phyloP scores from a whole-genome alignment of 495 filamentous ascomycete species.

The Chaetomium fimeti region DNA sequence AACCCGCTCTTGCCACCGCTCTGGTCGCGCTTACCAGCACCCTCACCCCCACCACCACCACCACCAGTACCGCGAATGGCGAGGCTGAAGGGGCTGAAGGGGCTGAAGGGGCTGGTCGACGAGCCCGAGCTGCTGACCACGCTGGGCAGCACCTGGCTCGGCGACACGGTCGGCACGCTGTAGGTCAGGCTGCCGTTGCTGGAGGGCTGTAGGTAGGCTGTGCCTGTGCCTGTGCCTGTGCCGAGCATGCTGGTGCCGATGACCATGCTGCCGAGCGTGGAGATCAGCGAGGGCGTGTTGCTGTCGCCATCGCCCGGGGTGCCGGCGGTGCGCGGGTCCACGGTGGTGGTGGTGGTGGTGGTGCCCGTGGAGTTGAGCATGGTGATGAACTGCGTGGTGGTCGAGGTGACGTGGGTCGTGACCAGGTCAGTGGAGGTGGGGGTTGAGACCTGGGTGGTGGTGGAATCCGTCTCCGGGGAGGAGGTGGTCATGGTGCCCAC shows the following conservation, averaged over 20 bases:
- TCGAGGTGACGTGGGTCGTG: not conserved
- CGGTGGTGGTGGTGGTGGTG: not conserved
- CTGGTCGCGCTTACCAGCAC: not conserved
- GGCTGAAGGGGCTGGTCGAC: too few relatives aligned
- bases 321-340: too few relatives aligned
- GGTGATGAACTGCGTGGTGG: not conserved
- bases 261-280: not conserved
- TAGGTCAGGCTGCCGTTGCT: constrained; percentile 16
- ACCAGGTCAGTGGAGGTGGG: not conserved
- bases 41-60: not conserved
- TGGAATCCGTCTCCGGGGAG: too few relatives aligned
- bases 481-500: not conserved
- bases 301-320: not conserved
- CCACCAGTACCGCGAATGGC: too few relatives aligned
- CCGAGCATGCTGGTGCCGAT: not conserved
- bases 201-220: not conserved
- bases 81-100: too few relatives aligned
- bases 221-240: constrained; percentile 5
- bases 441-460: not conserved
- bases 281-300: not conserved
- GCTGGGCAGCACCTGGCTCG: not conserved
- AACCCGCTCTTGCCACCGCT: not conserved
- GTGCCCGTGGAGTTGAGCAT: not conserved
- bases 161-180: not conserved
- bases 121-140: not conserved